Base-by-base conservation (phyloP, 208 protist species). In the Leishmania lainsoni region DNA sequence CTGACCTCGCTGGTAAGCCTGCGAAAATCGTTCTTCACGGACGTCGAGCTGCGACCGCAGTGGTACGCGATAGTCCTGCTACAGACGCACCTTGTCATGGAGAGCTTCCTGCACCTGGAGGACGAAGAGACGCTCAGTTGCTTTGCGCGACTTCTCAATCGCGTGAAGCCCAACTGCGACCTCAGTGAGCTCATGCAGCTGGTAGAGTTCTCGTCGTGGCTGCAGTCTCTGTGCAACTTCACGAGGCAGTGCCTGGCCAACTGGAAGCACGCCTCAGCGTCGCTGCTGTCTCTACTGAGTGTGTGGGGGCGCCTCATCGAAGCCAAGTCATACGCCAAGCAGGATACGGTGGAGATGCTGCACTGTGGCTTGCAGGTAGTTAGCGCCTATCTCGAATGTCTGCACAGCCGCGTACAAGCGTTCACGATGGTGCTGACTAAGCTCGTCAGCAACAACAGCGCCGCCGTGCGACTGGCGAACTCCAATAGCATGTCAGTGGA, bases 141-240 rank as follows among this genome's bases (percentile, higher is more conserved):
- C 10, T 91, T 92, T 66, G 83, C 86, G 61, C 76, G 86, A 0
- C 79, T 92, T 16, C 75, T 94, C n/a, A 92, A 90, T 74, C 81
- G 89, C 35, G 76, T 94, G 6, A 94, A 94, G 84, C 91, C 88
- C 10, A 91, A 87, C 74, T 91, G 87, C 77, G 74, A 84, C 3
- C 77, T 94, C 42, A 81, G 89, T 65, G 87, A 94, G 49, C 81
- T 94, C 58, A 80, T 89, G 72, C 81, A 79, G 59, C 68, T 76
- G 26, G 69, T 48, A 72, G 86, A 84, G n/a, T 94, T 87, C 77
- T 66, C 48, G 66, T 78, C 32, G 10, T 90, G 86, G 86, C 48
- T 85, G 20, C 52, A 61, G 48, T 84, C 86, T 5, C 81, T 82
- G 35, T 77, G 79, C 29, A 69, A 56, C 54, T 87, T 85, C 65